Evolutionary conservation across 1,284 basidiomycete genomes (phyloP).

Genomic region (Cryptococcus maquisensis): DNA sequence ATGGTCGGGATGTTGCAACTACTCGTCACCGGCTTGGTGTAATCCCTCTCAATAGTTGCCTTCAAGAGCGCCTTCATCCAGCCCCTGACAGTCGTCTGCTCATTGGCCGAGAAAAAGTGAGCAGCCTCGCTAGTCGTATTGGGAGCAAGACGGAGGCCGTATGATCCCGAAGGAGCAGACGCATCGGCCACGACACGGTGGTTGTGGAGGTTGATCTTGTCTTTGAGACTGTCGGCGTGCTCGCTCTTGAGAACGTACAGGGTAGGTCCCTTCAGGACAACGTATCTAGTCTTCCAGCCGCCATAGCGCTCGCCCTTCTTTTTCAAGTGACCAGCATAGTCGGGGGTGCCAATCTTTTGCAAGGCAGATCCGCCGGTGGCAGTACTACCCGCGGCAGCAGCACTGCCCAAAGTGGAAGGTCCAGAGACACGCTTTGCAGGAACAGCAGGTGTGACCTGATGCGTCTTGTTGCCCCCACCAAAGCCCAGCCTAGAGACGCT

Average conservation of each 20-base stretch:
- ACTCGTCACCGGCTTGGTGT: constrained; percentile 86
- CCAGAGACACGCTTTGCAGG: constrained; percentile 19
- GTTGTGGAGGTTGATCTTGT: constrained; percentile 84
- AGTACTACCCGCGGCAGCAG: neutral
- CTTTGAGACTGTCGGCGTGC: constrained; percentile 90
- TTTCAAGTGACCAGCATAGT: constrained; percentile 88
- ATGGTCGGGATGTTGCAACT: constrained; percentile 98
- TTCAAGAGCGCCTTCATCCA: constrained; percentile 99
- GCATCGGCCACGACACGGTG: constrained; percentile 94
- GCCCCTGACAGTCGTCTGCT: constrained; percentile 75
- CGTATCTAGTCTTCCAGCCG: constrained; percentile 87
- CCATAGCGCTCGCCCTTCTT: constrained; percentile 94
- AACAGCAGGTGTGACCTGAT: constrained; percentile 34
- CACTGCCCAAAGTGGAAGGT: neutral
- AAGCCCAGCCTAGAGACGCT: constrained; percentile 24
- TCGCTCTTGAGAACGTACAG: constrained; percentile 78
- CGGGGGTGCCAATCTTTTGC: constrained; percentile 81
- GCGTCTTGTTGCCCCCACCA: constrained; percentile 8
- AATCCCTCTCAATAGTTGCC: constrained; percentile 90
- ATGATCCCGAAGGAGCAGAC: constrained; percentile 83
- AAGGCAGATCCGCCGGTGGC: constrained; percentile 53
- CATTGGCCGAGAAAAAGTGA: constrained; percentile 87
- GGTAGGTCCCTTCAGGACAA: constrained; percentile 89
- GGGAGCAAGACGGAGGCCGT: constrained; percentile 84
- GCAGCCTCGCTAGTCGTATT: neutral